Percentiles rank a stretch among this genome's conserved stretches.
These are phyloP conservation scores for Hypoxylon rubiginosum DNA, from an alignment of 2,329 filamentous ascomycete species.

Conservation along the genomic window DNA sequence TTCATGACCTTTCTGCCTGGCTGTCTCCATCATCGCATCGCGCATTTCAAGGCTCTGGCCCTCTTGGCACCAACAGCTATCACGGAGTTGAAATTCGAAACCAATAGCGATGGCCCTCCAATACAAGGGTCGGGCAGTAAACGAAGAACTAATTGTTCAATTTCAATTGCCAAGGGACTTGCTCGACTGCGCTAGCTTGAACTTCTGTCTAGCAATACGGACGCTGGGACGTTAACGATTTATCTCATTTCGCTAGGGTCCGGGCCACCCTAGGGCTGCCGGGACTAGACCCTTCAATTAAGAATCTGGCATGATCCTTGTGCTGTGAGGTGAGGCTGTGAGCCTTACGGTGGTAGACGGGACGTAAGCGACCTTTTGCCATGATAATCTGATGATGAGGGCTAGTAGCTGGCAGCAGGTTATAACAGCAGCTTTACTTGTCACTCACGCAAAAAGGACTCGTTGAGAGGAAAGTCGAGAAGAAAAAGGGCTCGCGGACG, in stretches of 20 bases:
- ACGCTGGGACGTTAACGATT: neutral
- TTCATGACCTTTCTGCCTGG: neutral
- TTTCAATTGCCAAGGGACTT: constrained; percentile 12
- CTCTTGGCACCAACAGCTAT: constrained; percentile 21
- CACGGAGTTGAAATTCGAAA: constrained; percentile 6
- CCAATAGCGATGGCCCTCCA: constrained; percentile 19
- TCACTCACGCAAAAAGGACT: too few species aligned
- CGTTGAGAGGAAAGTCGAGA: neutral
- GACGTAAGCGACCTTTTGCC: neutral
- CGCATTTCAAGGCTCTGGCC: constrained; percentile 10
- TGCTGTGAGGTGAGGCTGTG: neutral
- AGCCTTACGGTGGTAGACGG: neutral
- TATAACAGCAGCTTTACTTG: neutral
- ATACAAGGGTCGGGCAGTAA: constrained; percentile 11
- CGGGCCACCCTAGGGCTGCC: neutral
- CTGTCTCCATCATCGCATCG: neutral
- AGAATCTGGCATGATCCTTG: neutral
- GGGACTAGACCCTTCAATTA: neutral
- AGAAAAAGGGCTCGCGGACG: neutral
- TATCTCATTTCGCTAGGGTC: neutral
- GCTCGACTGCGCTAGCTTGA: neutral
- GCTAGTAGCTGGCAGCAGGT: neutral
- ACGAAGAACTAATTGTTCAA: constrained; percentile 11
- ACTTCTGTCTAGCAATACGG: neutral
- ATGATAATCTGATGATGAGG: neutral